These are phyloP conservation scores for Pluteus cervinus DNA, from an alignment of 768 basidiomycete species.

Conservation along the genomic window DNA sequence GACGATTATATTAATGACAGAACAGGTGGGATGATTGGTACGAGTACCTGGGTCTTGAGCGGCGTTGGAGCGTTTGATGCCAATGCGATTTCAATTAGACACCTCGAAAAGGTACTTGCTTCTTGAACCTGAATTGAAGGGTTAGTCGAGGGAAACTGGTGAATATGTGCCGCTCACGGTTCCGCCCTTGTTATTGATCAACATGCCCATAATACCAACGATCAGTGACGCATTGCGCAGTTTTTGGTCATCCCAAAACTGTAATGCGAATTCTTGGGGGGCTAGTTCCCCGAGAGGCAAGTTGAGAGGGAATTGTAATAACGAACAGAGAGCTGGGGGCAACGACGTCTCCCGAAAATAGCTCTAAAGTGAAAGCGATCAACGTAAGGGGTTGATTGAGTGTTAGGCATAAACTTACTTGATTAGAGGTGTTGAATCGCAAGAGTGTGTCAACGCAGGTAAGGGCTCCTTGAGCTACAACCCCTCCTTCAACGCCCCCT, in stretches of 20 bases:
- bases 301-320: constrained; percentile 65
- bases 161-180: constrained; percentile 35
- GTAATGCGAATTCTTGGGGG: constrained; percentile 90
- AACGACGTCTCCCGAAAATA: constrained; percentile 91
- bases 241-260: constrained; percentile 96
- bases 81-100: constrained; percentile 81
- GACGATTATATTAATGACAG: constrained; percentile 6
- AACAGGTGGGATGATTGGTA: background rate
- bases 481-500: constrained; percentile 88
- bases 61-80: constrained; percentile 90
- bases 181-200: constrained; percentile 67
- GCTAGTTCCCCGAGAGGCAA: constrained; percentile 49
- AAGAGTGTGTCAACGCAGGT: constrained; percentile 81
- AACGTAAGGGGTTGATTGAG: constrained; percentile 8
- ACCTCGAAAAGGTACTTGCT: constrained; percentile 55
- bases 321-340: constrained; percentile 57
- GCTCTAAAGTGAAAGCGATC: constrained; percentile 47
- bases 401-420: constrained; percentile 41
- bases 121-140: constrained; percentile 44
- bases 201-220: constrained; percentile 79
- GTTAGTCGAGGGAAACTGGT: constrained; percentile 2
- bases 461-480: constrained; percentile 81
- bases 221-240: constrained; percentile 73
- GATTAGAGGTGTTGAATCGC: constrained; percentile 91
- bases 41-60: constrained; percentile 77